Evolutionary conservation across 345 rosid species (phyloP), one percentile per base, ranked within the genome.

Genomic region (Camelina neglecta): DNA sequence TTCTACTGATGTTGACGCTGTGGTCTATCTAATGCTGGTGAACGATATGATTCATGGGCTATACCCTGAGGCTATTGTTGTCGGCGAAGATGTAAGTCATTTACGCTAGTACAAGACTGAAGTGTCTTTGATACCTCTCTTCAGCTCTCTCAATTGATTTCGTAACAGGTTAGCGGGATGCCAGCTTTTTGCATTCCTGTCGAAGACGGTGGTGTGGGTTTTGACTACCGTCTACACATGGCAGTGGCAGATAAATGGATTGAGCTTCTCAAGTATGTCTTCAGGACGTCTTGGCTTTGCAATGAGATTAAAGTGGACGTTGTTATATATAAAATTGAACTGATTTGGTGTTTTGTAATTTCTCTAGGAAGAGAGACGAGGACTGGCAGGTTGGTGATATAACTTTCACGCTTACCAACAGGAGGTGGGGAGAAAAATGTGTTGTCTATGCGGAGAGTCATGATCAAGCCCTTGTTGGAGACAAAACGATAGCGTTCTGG

Each of bases 391-490:
- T 94, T 84, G 75, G 90, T 64, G 93, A 90, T 65, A 89, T 94
- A 59, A 58, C 86, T 63, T 79, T 83, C 80, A 87, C 95, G 3
- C 92, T 94, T 12, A 88, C 87, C 72, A 92, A 94, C 83, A 82
- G 97, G 76, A 87, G 98, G 81, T 94, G 97, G 98, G 65, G 70
- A 58, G 97, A 94, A 72, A 92, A 90, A 70, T 94, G 97, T 74
- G 82, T 92, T 38, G 72, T 84, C 47, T 94, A 94, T 85, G 97
- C 98, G 41, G 98, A 94, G 80, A 89, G 96, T 84, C 98, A 94
- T 79, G 98, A 94, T 83, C 98, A 92, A 84, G 98, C 98, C 71
- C 90, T 94, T 76, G 98, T 94, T 65, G 98, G 98, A n/a, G 97
- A 94, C 85, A 94, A 94, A 78, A 94, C 98, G 31, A 80, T 94